Base-by-base conservation (phyloP, 352 stramenopile genomes). In the Phytophthora tentaculata region DNA sequence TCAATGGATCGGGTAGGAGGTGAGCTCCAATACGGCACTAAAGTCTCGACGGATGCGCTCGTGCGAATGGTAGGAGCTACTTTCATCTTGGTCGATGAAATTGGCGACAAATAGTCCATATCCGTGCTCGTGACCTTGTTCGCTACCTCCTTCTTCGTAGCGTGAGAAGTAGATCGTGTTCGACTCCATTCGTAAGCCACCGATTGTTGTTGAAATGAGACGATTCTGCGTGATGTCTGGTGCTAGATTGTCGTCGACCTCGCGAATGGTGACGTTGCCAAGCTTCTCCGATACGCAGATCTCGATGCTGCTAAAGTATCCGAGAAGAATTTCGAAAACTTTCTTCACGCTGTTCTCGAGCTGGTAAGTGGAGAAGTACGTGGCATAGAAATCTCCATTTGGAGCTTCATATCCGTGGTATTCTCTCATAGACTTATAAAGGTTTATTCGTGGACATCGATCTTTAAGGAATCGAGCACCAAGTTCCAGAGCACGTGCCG, bases 221-320 rank as follows among this genome's bases (percentile, higher is more conserved):
- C 79, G 79, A 17, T 78, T 71, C 50, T 77, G 72, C 8, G 73
- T 74, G 19, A 81, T 49, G 7, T 71, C 71, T 19, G 54, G 44
- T 3, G 58, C 55, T n/a, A 71, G 37, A 22, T 50, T 71, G 51
- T 81, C 74, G 41, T 85, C 76, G 48, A 76, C 71, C 35, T 85
- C 74, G 51, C 79, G 79, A 49, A 84, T 73, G n/a, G 68, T 79
- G 44, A 83, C 56, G 55, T 77, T 71, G 4, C 76, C 79, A 22
- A 83, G 69, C 20, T 79, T 70, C 64, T 85, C 76, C 20, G 74
- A 81, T 10, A 85, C 67, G 19, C 56, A 74, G 60, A 87, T 80
- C 56, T 87, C 79, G 45, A 81, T 79, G 48, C 74, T 76, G 44
- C 59, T 69, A 35, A 80, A 64, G 47, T 68, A 71, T 9, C 66